phyloP scores from a whole-genome alignment of 768 basidiomycete genomes.

The Tricholoma flavovirens region DNA sequence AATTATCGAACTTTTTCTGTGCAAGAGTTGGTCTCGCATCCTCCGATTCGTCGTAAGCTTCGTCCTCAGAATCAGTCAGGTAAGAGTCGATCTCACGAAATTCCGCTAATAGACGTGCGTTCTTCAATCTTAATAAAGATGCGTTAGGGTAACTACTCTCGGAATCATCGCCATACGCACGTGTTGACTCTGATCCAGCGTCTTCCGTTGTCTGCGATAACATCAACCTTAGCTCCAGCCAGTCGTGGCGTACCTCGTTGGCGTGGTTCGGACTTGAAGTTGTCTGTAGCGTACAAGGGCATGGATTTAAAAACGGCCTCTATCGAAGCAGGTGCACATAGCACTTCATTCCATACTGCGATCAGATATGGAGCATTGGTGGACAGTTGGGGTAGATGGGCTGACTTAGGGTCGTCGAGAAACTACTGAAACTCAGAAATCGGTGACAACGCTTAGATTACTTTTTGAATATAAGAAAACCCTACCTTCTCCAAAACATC shows the following conservation, averaged over 20 bases:
- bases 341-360: constrained; percentile 77
- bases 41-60: constrained; percentile 46
- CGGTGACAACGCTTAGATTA: not conserved
- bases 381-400: constrained; percentile 45
- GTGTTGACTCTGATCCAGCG: constrained; percentile 86
- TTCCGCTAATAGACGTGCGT: constrained; percentile 69
- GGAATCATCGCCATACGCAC: constrained; percentile 38
- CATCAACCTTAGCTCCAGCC: constrained; percentile 66
- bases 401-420: constrained; percentile 41
- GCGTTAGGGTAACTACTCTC: not conserved
- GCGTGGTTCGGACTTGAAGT: constrained; percentile 7
- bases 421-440: constrained; percentile 48
- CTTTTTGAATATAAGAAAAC: not conserved
- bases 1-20: constrained; percentile 61
- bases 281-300: constrained; percentile 11
- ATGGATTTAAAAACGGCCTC: constrained; percentile 57
- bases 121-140: constrained; percentile 51
- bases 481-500: constrained; percentile 41
- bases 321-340: constrained; percentile 53
- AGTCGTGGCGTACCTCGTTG: constrained; percentile 20
- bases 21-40: constrained; percentile 41
- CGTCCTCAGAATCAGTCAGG: constrained; percentile 52
- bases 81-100: constrained; percentile 85
- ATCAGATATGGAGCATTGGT: constrained; percentile 79
- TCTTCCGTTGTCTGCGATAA: constrained; percentile 69